These are phyloP conservation scores for Choiromyces venosus DNA, from an alignment of 495 filamentous ascomycete species.

Conservation along the genomic window DNA sequence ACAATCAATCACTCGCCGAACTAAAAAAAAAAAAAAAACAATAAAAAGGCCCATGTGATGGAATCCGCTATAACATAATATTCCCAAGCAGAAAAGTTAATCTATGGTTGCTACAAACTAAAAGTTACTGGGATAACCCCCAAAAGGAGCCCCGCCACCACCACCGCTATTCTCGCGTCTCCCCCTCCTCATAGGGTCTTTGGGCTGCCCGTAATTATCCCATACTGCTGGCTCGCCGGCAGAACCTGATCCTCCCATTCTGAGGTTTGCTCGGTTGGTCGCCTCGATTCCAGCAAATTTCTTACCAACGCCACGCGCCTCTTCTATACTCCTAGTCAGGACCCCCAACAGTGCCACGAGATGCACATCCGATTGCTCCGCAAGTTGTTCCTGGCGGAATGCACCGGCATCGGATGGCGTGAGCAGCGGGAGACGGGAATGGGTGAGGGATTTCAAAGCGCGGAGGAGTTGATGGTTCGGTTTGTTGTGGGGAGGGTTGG, in stretches of 20 bases:
- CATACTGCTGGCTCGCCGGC: constrained; percentile 11
- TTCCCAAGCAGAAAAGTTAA: background rate
- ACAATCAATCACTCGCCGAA: constrained; percentile 1
- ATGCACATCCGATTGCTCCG: constrained; percentile 71
- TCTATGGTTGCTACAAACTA: constrained; percentile 15
- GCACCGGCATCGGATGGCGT: constrained; percentile 51
- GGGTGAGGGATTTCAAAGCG: constrained; percentile 57
- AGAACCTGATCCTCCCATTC: constrained; percentile 15
- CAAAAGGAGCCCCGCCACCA: constrained; percentile 5
- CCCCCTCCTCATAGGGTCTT: constrained; percentile 16
- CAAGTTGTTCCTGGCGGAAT: constrained; percentile 55
- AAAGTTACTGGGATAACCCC: constrained; percentile 21
- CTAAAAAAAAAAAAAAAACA: constrained; percentile 6
- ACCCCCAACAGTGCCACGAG: constrained; percentile 65
- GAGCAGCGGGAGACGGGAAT: constrained; percentile 58
- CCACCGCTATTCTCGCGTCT: constrained; percentile 15
- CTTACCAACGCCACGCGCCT: constrained; percentile 63
- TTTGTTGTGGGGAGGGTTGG: constrained; percentile 54
- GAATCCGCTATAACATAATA: background rate
- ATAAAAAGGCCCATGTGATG: background rate
- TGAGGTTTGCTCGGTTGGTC: constrained; percentile 41
- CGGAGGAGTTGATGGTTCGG: constrained; percentile 55
- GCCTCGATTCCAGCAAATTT: constrained; percentile 62
- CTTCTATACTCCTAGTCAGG: constrained; percentile 60
- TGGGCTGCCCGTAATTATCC: background rate